Base-by-base conservation (phyloP, 2,329 filamentous ascomycete species). In the Paracorniculantispora psalliotae region DNA sequence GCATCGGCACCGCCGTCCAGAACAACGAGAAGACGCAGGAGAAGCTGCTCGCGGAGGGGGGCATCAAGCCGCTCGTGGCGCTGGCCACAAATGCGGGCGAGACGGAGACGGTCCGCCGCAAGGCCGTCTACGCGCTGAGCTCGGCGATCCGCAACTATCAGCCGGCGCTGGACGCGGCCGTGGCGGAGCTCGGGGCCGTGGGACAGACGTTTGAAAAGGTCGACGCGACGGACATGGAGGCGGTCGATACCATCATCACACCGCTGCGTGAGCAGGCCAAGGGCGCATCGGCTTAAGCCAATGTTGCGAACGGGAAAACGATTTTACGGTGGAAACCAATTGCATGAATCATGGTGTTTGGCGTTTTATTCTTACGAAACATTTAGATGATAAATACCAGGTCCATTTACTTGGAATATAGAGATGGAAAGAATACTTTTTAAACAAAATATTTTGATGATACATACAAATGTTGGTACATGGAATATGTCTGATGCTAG, bases 1-100 rank as follows among this genome's bases (percentile, higher is more conserved):
- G 92, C 76, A 79, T 94, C 60, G 91, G 91, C 53, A 97, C 92
- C 6, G 93, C 94, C 10, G 94, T 99, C 61, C 92, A 97, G 80
- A 99, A 99, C 77, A 97, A 99, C 73, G 81, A 83, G 66, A 88
- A 88, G 71, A 87, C 85, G 53, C 94, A 99, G 76, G 90, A 94
- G 76, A 84, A 84, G 54, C 72, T 85, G 57, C 64, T 83, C 26
- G 80, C 79, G 37, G 73, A 81, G 63, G 89, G 89, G 33, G 91
- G 87, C 3, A 78, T 97, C 30, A 83, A 87, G 39, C 81, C 75
- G 33, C 81, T 99, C 23, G 85, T 91, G 9, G 78, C 79, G 52
- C 70, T 96, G 63, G 82, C 81, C 19, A 81, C 84, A 6, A 77
- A 80, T 35, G 79, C 83, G 46, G 85, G 85, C 60, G 77, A 87